Conservation (phyloP, 2,329 filamentous ascomycete genomes). For the Metarhizium guizhouense region DNA sequence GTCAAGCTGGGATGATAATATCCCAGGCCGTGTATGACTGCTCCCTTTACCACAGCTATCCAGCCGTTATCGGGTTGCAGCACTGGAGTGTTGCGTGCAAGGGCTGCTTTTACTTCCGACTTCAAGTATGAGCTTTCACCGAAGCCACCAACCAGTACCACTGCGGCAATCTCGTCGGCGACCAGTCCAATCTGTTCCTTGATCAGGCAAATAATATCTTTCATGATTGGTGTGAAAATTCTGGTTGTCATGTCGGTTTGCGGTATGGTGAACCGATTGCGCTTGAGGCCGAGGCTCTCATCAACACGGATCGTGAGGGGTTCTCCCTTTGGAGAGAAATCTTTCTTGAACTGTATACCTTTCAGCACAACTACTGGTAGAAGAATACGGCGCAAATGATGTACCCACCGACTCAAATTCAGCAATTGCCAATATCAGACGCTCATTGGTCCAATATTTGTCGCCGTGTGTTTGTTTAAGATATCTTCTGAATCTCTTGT, state of each 20-base stretch:
- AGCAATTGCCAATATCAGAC: constrained; percentile 29
- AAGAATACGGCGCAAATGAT: constrained; percentile 6
- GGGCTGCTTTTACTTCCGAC: constrained; percentile 26
- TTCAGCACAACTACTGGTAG: neutral
- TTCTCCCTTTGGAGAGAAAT: constrained; percentile 26
- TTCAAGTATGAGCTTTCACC: constrained; percentile 36
- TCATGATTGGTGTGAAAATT: constrained; percentile 34
- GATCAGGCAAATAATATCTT: constrained; percentile 32
- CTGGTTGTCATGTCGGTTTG: constrained; percentile 56
- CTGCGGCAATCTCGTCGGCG: constrained; percentile 24
- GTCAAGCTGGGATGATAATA: constrained; percentile 19
- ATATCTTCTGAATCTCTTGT: constrained; percentile 36
- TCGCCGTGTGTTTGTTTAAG: constrained; percentile 33
- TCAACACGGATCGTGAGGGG: constrained; percentile 26
- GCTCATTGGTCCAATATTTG: constrained; percentile 33
- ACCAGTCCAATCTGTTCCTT: constrained; percentile 30
- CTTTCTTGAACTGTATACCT: constrained; percentile 26
- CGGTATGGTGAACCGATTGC: constrained; percentile 23
- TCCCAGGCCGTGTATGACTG: constrained; percentile 32
- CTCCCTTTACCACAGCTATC: constrained; percentile 41
- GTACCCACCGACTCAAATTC: constrained; percentile 31
- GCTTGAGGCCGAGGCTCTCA: constrained; percentile 21
- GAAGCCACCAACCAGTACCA: constrained; percentile 41
- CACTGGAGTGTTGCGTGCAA: constrained; percentile 28
- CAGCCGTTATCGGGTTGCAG: constrained; percentile 40